These are phyloP conservation scores for Arthrinium puccinioides DNA, from an alignment of 2,329 filamentous ascomycete species.

Conservation along the genomic window DNA sequence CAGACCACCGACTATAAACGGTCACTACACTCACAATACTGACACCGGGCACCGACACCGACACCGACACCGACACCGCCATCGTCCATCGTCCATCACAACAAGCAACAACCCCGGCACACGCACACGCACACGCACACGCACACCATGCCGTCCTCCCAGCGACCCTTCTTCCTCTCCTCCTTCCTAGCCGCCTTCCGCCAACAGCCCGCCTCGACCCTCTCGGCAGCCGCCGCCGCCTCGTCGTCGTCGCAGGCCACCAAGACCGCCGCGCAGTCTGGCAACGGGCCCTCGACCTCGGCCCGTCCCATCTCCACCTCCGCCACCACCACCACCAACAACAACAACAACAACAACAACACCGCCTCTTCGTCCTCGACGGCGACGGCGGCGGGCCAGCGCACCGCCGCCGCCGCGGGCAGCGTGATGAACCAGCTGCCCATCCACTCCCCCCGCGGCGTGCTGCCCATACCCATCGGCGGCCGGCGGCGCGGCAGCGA, in stretches of 20 bases:
- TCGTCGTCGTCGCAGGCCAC: constrained; percentile 20
- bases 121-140: no score
- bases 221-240: constrained; percentile 15
- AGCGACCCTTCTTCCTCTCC: constrained; percentile 26
- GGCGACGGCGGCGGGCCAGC: neutral
- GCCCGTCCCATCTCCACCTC: constrained; percentile 16
- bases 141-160: constrained; percentile 25
- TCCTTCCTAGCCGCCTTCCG: constrained; percentile 26
- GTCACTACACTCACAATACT: no score
- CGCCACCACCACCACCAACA: constrained; percentile 1
- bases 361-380: constrained; percentile 7
- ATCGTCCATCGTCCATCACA: neutral
- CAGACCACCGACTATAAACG: no score
- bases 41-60: no score
- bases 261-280: constrained; percentile 12
- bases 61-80: no score
- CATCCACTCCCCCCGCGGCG: constrained; percentile 18
- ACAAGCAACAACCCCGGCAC: no score
- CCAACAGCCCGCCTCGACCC: constrained; percentile 14
- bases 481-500: constrained; percentile 62
- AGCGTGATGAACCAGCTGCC: constrained; percentile 23
- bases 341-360: constrained; percentile 5
- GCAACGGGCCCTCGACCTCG: constrained; percentile 5
- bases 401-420: constrained; percentile 7
- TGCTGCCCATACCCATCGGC: constrained; percentile 17